Base-by-base conservation (phyloP, 495 filamentous ascomycete genomes). In the Neurospora hispaniola region DNA sequence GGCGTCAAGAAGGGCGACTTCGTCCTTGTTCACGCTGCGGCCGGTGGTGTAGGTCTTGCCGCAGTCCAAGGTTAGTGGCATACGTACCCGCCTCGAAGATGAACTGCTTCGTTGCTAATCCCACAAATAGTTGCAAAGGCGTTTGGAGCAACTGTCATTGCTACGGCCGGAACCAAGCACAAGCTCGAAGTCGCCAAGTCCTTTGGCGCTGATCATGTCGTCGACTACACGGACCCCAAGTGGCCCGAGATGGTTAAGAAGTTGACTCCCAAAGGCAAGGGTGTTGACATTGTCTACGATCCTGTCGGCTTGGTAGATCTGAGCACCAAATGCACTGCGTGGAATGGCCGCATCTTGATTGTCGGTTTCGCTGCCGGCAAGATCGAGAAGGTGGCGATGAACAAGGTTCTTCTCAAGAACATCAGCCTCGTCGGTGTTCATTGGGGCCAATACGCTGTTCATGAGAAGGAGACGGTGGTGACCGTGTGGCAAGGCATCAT, bases 391-490 rank as follows among this genome's bases (percentile, higher is more conserved):
- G 88, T 98, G 71, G 92, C 92, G 23, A 88, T 94, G 85, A 98
- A 98, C 80, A 89, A 94, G 81, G 92, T 97, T 31, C 80, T 97
- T 76, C 83, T 98, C 77, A 98, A 97, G 88, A 98, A 98, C 82
- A 94, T 97, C 71, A 91, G 89, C 75, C 80, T 98, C 16, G 91
- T 97, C 5, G 95, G 95, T 1, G 81, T 97, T 77, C 93, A 97
- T 81, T 98, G 94, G 94, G 95, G 95, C 1, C 85, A 88, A 80
- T 98, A 97, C 85, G 85, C 89, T 3, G 86, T 82, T 42, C 87
- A 89, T 75, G 93, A 97, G 84, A 88, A 83, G 69, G 87, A 90
- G 81, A 92, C 87, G 8, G 88, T 96, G 0, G 85, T 84, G 27
- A 81, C 77, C 5, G 94, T 97, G 2, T 98, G 95, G 95, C 79